Evolutionary conservation across 495 filamentous ascomycete genomes (phyloP).

Genomic region (Darksidea phi): DNA sequence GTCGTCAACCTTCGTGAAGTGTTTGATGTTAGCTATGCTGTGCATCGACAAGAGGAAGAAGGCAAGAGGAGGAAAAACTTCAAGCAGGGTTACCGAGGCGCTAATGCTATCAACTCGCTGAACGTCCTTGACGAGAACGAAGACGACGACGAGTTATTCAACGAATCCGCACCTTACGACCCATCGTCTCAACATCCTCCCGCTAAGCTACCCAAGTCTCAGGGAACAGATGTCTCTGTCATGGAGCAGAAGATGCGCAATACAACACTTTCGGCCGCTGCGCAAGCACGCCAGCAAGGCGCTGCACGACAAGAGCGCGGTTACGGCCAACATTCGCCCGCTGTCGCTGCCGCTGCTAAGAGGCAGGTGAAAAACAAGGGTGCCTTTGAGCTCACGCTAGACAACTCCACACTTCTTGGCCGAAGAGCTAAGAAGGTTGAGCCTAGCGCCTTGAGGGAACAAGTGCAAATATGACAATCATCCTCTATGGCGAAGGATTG

Average conservation of each 20-base stretch:
- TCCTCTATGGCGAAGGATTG: conserved; percentile 12
- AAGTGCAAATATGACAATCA: conserved; percentile 21
- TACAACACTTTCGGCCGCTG: conserved; percentile 67
- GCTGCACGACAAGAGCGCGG: conserved; percentile 57
- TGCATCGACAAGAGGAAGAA: conserved; percentile 95
- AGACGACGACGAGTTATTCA: conserved; percentile 60
- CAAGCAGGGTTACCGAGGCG: conserved; percentile 67
- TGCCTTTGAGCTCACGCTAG: conserved; percentile 86
- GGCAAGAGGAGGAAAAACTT: conserved; percentile 79
- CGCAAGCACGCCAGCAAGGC: conserved; percentile 57
- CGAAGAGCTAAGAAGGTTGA: conserved; percentile 60
- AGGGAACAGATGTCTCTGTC: conserved; percentile 64
- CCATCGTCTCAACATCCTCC: conserved; percentile 50
- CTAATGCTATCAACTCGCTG: conserved; percentile 53
- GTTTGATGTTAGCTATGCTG: conserved; percentile 95
- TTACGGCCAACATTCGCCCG: conserved; percentile 78
- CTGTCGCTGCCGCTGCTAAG: conserved; percentile 75
- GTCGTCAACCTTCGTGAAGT: conserved; percentile 94
- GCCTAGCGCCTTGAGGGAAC: conserved; percentile 40
- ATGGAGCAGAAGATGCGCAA: conserved; percentile 83
- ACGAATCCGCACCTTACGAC: conserved; percentile 53
- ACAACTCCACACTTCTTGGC: conserved; percentile 83
- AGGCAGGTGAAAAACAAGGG: conserved; percentile 67
- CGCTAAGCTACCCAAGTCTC: conserved; percentile 67
- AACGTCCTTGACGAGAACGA: conserved; percentile 67